Conservation (phyloP, 495 filamentous ascomycete species). For the Penicillium salamii region DNA sequence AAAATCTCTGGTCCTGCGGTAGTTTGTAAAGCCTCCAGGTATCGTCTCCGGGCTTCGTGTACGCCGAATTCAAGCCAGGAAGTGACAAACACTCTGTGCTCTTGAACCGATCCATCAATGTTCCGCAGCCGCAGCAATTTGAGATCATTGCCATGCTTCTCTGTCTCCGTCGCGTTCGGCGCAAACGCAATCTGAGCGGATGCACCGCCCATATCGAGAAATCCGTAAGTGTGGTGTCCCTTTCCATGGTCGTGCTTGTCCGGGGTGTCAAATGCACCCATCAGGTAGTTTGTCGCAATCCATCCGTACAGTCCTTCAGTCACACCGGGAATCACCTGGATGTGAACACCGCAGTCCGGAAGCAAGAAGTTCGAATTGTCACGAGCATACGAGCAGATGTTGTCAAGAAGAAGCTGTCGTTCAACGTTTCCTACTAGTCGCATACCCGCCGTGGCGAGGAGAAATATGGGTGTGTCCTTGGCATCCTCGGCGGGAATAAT, state of each 20-base stretch:
- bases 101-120: constrained; percentile 68
- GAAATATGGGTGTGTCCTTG: constrained; percentile 83
- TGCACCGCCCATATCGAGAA: constrained; percentile 97
- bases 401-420: constrained; percentile 64
- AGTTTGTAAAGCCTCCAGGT: constrained; percentile 66
- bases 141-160: constrained; percentile 87
- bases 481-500: constrained; percentile 76
- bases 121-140: constrained; percentile 81
- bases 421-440: constrained; percentile 76
- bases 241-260: constrained; percentile 73
- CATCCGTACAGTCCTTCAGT: constrained; percentile 98
- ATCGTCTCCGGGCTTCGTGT: constrained; percentile 81
- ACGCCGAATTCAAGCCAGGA: constrained; percentile 97
- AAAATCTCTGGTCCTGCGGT: constrained; percentile 47
- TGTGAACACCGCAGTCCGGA: constrained; percentile 84
- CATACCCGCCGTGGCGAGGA: constrained; percentile 97
- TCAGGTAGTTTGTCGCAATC: constrained; percentile 95
- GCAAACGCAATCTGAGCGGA: constrained; percentile 98
- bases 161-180: constrained; percentile 85
- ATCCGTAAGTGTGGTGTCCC: constrained; percentile 93
- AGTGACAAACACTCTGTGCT: constrained; percentile 89
- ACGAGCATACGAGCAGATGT: constrained; percentile 82
- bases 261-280: constrained; percentile 89
- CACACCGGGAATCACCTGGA: constrained; percentile 95
- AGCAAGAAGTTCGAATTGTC: constrained; percentile 77